Evolutionary conservation across 177 flowering plant genomes (phyloP).

Genomic region (Vitis hybrid): DNA sequence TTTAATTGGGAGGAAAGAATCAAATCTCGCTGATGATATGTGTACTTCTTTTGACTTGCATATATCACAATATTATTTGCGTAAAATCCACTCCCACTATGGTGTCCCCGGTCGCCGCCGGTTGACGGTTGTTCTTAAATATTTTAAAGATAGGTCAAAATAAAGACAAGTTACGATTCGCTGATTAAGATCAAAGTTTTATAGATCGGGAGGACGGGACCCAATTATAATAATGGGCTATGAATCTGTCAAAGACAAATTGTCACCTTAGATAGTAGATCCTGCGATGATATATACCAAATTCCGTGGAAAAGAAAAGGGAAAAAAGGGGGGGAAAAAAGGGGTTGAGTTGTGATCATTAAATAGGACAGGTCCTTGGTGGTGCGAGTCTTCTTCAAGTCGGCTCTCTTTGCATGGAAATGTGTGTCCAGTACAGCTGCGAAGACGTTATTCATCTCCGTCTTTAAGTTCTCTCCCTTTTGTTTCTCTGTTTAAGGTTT

Average conservation of each 20-base stretch:
- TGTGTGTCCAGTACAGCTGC: not conserved
- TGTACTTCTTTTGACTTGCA: not conserved
- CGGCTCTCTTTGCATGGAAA: slow-evolving; percentile 1
- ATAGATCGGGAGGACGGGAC: no score
- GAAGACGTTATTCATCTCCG: not conserved
- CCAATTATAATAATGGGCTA: no score
- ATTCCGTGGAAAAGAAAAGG: no score
- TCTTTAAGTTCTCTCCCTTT: not conserved
- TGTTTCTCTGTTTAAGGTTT: not conserved
- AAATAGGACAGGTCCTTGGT: not conserved
- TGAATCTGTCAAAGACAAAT: no score
- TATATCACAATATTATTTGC: not conserved
- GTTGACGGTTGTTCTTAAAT: no score
- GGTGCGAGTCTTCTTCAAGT: not conserved
- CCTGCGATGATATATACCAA: no score
- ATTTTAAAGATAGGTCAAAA: no score
- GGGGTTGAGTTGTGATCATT: not conserved
- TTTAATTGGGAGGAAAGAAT: not conserved
- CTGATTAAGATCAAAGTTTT: no score
- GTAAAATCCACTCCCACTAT: no score
- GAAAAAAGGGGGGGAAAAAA: no score
- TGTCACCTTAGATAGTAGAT: no score
- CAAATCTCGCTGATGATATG: not conserved
- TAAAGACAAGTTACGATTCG: no score
- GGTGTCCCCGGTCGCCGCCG: not conserved